phyloP scores from a whole-genome alignment of 345 rosid species.

The Nephelium lappaceum region DNA sequence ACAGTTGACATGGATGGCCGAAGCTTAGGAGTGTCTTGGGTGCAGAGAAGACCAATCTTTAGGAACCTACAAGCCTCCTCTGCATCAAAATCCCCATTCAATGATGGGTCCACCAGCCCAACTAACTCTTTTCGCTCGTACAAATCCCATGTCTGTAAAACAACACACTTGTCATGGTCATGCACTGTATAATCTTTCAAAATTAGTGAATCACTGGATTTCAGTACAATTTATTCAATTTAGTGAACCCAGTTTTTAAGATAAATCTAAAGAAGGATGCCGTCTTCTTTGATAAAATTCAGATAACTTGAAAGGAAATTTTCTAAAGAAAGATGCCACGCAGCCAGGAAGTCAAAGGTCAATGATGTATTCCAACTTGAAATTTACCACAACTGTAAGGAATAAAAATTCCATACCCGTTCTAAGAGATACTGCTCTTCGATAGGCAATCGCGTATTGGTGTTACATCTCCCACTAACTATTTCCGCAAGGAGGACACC shows the following conservation, averaged over 20 bases:
- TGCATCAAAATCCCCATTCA: constrained; percentile 63
- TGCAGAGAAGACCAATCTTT: constrained; percentile 75
- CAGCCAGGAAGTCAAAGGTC: not conserved
- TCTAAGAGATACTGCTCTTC: constrained; percentile 88
- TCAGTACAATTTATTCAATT: not conserved
- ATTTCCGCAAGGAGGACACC: constrained; percentile 93
- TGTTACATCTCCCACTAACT: constrained; percentile 87
- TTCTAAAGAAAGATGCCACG: not conserved
- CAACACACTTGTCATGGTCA: constrained; percentile 1
- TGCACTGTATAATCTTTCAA: not conserved
- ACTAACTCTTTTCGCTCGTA: constrained; percentile 73
- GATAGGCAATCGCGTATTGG: constrained; percentile 63
- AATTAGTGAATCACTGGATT: not conserved
- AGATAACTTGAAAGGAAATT: not conserved
- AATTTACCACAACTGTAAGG: not conserved
- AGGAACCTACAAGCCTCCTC: constrained; percentile 73
- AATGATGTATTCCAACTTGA: not conserved
- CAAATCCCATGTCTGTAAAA: constrained; percentile 82
- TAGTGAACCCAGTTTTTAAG: not conserved
- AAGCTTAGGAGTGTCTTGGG: constrained; percentile 71
- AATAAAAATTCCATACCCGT: constrained; percentile 53
- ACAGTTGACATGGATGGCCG: constrained; percentile 76
- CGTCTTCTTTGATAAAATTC: not conserved
- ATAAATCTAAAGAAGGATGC: not conserved
- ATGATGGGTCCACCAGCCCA: constrained; percentile 51